Evolutionary conservation across 345 rosid species (phyloP).

Genomic region (Hibiscus tridactylites): DNA sequence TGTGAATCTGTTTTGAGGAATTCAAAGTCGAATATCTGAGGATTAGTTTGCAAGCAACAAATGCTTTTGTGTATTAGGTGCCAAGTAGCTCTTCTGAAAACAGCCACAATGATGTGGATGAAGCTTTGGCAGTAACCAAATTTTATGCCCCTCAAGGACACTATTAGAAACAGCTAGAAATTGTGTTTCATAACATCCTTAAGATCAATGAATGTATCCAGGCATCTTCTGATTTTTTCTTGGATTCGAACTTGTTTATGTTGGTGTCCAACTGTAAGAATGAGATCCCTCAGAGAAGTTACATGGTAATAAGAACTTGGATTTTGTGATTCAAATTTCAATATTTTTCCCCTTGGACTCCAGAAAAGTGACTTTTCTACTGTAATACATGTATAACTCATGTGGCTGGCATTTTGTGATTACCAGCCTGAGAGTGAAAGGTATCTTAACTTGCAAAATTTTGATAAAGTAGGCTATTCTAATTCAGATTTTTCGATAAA

Average conservation of each 20-base stretch:
- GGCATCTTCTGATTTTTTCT: neutral
- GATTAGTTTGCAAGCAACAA: neutral
- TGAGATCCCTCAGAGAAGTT: too few species aligned
- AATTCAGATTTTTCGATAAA: too few species aligned
- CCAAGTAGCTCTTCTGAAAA: neutral
- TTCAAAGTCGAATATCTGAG: constrained; percentile 1
- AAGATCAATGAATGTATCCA: neutral
- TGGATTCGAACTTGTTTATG: neutral
- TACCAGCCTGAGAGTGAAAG: too few species aligned
- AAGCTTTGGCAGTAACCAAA: neutral
- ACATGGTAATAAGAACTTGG: too few species aligned
- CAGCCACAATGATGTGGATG: neutral
- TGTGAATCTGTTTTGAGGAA: constrained; percentile 19
- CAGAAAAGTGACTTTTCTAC: too few species aligned
- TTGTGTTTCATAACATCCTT: neutral
- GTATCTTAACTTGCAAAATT: too few species aligned
- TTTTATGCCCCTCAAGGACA: neutral
- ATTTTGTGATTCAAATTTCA: too few species aligned
- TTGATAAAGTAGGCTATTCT: too few species aligned
- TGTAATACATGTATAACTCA: neutral
- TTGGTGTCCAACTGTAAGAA: too few species aligned
- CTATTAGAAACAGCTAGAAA: neutral
- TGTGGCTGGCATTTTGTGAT: too few species aligned
- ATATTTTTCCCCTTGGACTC: too few species aligned
- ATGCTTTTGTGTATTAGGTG: constrained; percentile 1